Evolutionary conservation across 106 monocot species (phyloP).

Genomic region (Triglochin maritima): DNA sequence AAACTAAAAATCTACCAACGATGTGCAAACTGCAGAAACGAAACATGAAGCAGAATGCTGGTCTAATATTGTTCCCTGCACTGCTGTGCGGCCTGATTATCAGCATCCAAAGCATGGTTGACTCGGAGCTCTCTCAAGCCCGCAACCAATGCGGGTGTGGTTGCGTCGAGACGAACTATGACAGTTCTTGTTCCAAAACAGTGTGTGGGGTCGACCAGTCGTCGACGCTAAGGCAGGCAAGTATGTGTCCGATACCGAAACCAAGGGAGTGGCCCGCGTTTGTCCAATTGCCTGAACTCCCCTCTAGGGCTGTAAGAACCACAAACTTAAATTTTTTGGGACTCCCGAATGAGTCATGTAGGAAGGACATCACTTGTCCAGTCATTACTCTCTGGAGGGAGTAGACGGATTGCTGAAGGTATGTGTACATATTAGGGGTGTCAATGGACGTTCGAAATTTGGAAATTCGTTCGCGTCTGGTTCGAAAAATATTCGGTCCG

Average conservation of each 20-base stretch:
- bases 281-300: slow-evolving; percentile 17
- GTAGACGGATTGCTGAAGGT: slow-evolving; percentile 19
- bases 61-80: background rate
- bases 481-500: no score
- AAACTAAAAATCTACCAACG: no score
- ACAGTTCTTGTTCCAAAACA: slow-evolving; percentile 1
- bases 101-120: background rate
- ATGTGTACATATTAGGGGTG: no score
- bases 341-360: slow-evolving; percentile 11
- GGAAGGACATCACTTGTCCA: slow-evolving; percentile 6
- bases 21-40: slow-evolving; percentile 5
- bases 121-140: background rate
- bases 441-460: no score
- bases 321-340: background rate
- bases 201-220: slow-evolving; percentile 11
- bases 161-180: background rate
- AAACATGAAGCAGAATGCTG: background rate
- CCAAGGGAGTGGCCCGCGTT: slow-evolving; percentile 23
- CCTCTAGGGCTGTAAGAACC: slow-evolving; percentile 7
- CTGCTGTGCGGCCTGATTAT: background rate
- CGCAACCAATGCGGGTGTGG: background rate
- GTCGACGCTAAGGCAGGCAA: slow-evolving; percentile 2
- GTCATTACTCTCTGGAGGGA: slow-evolving; percentile 11
- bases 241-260: slow-evolving; percentile 1
- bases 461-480: no score